Evolutionary conservation across 371 early-diverging fungal species (phyloP), one percentile per base, ranked within the genome.

Genomic region (Mucor ambiguus): DNA sequence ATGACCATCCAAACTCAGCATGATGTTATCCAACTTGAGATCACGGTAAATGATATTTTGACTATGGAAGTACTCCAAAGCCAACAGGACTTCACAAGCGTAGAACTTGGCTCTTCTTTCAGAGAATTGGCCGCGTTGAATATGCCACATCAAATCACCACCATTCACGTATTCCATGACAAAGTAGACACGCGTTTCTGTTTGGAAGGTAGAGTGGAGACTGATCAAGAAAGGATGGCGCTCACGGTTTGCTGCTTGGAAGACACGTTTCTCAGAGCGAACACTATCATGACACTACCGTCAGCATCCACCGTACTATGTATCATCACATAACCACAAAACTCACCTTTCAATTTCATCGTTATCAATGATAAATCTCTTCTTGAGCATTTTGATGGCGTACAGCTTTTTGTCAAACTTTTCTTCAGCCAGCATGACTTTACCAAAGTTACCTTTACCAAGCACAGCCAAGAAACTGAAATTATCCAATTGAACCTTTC

Each of bases 131-230:
- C 91, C 88, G 59, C 91, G 87, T 74, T 92, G 96, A 57, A 96
- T 97, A 72, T 96, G 96, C 85, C 93, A 93, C 96, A 99, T 97
- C 74, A 99, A 82, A 81, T 99, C 99, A 62, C 99, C 99, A 66
- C 99, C 99, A 26, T 88, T 85, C 8, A 99, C 92, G 83, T 97
- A 99, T 72, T 99, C 99, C 97, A 99, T 97, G 26, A 98, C 97
- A 78, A 99, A 96, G 81, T 94, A 98, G 37, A 99, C 84, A 58
- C 97, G 88, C 43, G 91, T 91, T 46, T 94, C 90, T 0, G 96
- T 92, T 77, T 98, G 97, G 85, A 98, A 98, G 73, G 93, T 93
- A 29, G 95, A 94, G 77, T 98, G 96, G 70, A 99, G 82, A n/a
- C 92, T 93, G 37, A 98, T 92, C 60, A 99, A 81, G 90, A 99